phyloP scores from a whole-genome alignment of 2,329 filamentous ascomycete species.

The Curvularia sp. region DNA sequence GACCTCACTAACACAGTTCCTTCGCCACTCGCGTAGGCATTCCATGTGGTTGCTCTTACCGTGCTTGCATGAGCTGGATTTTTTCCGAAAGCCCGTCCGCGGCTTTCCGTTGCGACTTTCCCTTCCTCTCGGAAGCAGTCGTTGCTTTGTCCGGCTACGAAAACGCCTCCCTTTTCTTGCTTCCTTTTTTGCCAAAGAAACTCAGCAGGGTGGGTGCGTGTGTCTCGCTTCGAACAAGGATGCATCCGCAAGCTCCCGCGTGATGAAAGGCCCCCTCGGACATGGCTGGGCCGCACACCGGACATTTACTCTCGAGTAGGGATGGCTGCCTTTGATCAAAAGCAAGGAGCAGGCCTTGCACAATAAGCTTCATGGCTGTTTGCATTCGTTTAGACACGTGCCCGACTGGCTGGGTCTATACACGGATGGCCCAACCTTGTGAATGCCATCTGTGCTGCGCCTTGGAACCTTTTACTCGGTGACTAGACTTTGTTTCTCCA shows the following conservation, averaged over 20 bases:
- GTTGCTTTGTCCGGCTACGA: conserved; percentile 20
- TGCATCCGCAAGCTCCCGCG: conserved; percentile 14
- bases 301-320: conserved; percentile 15
- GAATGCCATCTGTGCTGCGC: conserved; percentile 23
- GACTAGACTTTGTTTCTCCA: conserved; percentile 15
- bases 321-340: conserved; percentile 18
- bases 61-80: conserved; percentile 15
- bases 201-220: background rate
- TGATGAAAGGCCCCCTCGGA: conserved; percentile 10
- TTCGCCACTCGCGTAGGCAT: conserved; percentile 8
- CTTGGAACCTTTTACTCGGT: conserved; percentile 18
- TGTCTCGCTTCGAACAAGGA: conserved; percentile 5
- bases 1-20: conserved; percentile 9
- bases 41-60: conserved; percentile 13
- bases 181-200: conserved; percentile 6
- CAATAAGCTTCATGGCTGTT: conserved; percentile 30
- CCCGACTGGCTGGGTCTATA: conserved; percentile 19
- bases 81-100: conserved; percentile 14
- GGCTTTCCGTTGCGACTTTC: conserved; percentile 15
- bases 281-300: conserved; percentile 14
- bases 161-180: conserved; percentile 1
- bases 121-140: conserved; percentile 3
- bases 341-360: conserved; percentile 22
- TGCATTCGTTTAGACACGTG: conserved; percentile 15
- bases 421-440: conserved; percentile 16